A percentile compares a stretch with the other conserved stretches of the same genome.
These are phyloP conservation scores for Fusarium nanum DNA, from an alignment of 2,329 filamentous ascomycete species.

Conservation along the genomic window DNA sequence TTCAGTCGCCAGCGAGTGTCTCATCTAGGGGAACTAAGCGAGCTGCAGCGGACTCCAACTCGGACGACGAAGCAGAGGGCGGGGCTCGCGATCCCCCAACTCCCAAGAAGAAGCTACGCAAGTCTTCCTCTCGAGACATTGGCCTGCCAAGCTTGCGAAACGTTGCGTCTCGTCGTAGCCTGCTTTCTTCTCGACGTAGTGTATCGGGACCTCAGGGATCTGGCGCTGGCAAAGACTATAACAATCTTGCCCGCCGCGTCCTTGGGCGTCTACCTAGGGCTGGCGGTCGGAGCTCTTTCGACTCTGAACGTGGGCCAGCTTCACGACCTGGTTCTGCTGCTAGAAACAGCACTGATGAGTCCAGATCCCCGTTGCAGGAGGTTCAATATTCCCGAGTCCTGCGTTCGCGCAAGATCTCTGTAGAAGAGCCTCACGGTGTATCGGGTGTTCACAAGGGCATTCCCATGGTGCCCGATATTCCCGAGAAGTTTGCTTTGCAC, in stretches of 20 bases:
- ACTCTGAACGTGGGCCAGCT: constrained; percentile 25
- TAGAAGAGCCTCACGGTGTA: constrained; percentile 54
- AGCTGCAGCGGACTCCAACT: constrained; percentile 51
- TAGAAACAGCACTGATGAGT: constrained; percentile 36
- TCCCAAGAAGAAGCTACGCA: constrained; percentile 64
- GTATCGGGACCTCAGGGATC: constrained; percentile 42
- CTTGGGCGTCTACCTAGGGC: constrained; percentile 42
- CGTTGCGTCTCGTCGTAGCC: constrained; percentile 43
- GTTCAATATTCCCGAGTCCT: constrained; percentile 43
- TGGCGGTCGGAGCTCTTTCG: constrained; percentile 33
- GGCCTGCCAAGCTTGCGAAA: constrained; percentile 50
- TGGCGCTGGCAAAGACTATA: constrained; percentile 34
- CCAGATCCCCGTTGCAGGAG: constrained; percentile 35
- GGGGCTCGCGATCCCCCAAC: constrained; percentile 40
- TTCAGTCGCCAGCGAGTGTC: constrained; percentile 51
- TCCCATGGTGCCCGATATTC: constrained; percentile 58
- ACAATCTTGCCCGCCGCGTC: constrained; percentile 45
- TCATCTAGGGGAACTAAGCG: constrained; percentile 65
- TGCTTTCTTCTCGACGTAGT: constrained; percentile 45
- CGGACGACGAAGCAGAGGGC: constrained; percentile 50
- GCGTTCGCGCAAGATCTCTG: constrained; percentile 41
- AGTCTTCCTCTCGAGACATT: constrained; percentile 61
- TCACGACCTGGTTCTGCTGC: constrained; percentile 25
- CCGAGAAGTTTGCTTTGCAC: constrained; percentile 55
- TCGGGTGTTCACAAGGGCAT: constrained; percentile 61